These are phyloP conservation scores for Chlorociboria aeruginascens DNA, from an alignment of 495 filamentous ascomycete species.

Conservation along the genomic window DNA sequence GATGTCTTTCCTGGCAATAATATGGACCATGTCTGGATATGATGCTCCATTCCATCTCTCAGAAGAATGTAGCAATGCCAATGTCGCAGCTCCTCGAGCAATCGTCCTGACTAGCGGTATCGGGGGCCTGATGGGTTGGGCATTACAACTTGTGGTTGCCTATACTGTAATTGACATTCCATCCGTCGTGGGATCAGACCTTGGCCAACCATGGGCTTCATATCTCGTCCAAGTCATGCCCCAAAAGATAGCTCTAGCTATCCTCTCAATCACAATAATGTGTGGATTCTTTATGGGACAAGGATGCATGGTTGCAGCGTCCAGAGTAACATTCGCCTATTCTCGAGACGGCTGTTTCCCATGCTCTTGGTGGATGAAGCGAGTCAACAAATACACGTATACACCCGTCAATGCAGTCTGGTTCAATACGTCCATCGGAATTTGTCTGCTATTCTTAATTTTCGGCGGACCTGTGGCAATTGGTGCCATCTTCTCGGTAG, in stretches of 20 bases:
- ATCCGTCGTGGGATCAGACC: constrained; percentile 44
- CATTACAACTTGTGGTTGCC: constrained; percentile 67
- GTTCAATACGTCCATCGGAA: constrained; percentile 55
- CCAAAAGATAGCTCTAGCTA: constrained; percentile 49
- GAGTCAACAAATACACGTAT: constrained; percentile 50
- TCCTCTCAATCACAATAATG: constrained; percentile 59
- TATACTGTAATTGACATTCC: constrained; percentile 65
- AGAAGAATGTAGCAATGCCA: constrained; percentile 70
- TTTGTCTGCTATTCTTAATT: constrained; percentile 53
- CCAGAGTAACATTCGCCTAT: constrained; percentile 69
- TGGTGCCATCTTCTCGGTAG: constrained; percentile 66
- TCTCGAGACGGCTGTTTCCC: constrained; percentile 71
- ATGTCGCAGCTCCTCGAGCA: constrained; percentile 62
- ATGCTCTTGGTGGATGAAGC: constrained; percentile 48
- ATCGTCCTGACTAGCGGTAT: constrained; percentile 60
- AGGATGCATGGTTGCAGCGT: constrained; percentile 73
- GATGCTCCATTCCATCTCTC: constrained; percentile 63
- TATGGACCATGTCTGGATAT: constrained; percentile 36
- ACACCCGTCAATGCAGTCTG: constrained; percentile 74
- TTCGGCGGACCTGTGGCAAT: constrained; percentile 56
- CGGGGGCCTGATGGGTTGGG: constrained; percentile 62
- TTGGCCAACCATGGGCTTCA: constrained; percentile 68
- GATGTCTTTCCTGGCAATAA: constrained; percentile 64
- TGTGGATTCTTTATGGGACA: constrained; percentile 76
- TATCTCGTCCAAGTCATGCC: constrained; percentile 63